phyloP scores from a whole-genome alignment of 192 early-diverging fungal species.

The Podila verticillata region DNA sequence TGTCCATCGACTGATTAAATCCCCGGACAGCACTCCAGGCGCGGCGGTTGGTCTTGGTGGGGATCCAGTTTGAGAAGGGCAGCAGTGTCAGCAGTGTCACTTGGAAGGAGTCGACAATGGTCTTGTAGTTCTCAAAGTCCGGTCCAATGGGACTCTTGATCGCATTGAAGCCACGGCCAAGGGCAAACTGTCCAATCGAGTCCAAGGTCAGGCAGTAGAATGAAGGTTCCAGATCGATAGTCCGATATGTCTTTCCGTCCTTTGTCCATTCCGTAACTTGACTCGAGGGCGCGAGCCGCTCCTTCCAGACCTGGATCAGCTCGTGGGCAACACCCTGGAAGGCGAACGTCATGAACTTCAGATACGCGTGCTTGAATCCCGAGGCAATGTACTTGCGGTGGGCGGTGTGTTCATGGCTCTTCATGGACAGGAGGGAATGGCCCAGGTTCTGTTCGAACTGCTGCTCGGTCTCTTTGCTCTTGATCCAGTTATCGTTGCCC shows the following conservation, averaged over 20 bases:
- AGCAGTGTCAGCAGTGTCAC: conserved; percentile 27
- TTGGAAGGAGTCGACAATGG: conserved; percentile 45
- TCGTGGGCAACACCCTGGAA: conserved; percentile 31
- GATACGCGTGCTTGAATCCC: conserved; percentile 37
- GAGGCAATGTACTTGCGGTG: conserved; percentile 32
- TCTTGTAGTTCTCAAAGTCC: conserved; percentile 39
- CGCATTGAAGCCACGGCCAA: conserved; percentile 39
- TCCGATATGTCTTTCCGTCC: conserved; percentile 21
- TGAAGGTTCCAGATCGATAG: conserved; percentile 32
- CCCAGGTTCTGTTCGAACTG: conserved; percentile 44
- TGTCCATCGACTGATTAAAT: conserved; percentile 24
- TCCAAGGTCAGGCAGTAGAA: conserved; percentile 37
- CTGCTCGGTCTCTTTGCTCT: conserved; percentile 38
- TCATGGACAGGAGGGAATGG: conserved; percentile 36
- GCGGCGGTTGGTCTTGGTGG: conserved; percentile 32
- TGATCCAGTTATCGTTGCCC: conserved; percentile 48
- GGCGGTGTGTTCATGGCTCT: conserved; percentile 14
- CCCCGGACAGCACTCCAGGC: conserved; percentile 32
- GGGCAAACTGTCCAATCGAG: conserved; percentile 40
- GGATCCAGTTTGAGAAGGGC: conserved; percentile 46
- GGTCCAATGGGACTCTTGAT: conserved; percentile 31
- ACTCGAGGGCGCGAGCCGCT: neutral
- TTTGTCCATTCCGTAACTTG: conserved; percentile 13
- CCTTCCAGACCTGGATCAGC: conserved; percentile 21
- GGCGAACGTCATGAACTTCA: conserved; percentile 32